A percentile compares a stretch with the other conserved stretches of the same genome.
Evolutionary conservation across 306 rosid genomes (phyloP).

Genomic region (Acacia melanoxylon): DNA sequence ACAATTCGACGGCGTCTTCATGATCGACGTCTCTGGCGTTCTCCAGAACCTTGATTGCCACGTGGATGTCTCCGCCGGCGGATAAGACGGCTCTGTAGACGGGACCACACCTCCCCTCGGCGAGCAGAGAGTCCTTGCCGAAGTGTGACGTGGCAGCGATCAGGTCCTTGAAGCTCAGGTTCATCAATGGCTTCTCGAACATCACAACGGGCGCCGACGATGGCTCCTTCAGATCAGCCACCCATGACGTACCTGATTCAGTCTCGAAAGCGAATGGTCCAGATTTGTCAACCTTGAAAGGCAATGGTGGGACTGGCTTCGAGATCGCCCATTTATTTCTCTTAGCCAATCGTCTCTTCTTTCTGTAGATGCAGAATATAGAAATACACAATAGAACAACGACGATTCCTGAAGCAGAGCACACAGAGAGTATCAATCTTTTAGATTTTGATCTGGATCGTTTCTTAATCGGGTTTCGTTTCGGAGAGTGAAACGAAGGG

Average conservation of each 20-base stretch:
- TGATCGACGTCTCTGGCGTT: conserved; percentile 57
- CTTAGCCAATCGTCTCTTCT: conserved; percentile 31
- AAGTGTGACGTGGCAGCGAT: conserved; percentile 90
- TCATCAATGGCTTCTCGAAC: conserved; percentile 96
- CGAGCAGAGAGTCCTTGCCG: conserved; percentile 80
- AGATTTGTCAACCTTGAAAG: conserved; percentile 61
- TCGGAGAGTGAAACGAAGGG: background rate
- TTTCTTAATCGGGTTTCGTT: background rate
- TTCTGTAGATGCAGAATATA: conserved; percentile 26
- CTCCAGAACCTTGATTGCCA: conserved; percentile 85
- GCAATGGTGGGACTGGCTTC: conserved; percentile 50
- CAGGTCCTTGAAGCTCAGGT: conserved; percentile 74
- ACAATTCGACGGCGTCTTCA: conserved; percentile 55
- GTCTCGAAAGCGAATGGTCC: conserved; percentile 92
- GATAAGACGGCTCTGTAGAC: conserved; percentile 79
- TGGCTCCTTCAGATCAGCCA: conserved; percentile 78
- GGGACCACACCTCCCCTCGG: conserved; percentile 88
- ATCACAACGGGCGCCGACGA: conserved; percentile 80
- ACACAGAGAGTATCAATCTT: conserved; percentile 35
- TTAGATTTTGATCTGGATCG: conserved; percentile 33
- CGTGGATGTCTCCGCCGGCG: conserved; percentile 58
- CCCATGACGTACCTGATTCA: conserved; percentile 81
- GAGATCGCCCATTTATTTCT: conserved; percentile 85
- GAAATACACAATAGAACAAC: conserved; percentile 30
- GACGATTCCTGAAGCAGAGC: conserved; percentile 36